These are phyloP conservation scores for Quercus phellos DNA, from an alignment of 331 rosid species.

Conservation along the genomic window DNA sequence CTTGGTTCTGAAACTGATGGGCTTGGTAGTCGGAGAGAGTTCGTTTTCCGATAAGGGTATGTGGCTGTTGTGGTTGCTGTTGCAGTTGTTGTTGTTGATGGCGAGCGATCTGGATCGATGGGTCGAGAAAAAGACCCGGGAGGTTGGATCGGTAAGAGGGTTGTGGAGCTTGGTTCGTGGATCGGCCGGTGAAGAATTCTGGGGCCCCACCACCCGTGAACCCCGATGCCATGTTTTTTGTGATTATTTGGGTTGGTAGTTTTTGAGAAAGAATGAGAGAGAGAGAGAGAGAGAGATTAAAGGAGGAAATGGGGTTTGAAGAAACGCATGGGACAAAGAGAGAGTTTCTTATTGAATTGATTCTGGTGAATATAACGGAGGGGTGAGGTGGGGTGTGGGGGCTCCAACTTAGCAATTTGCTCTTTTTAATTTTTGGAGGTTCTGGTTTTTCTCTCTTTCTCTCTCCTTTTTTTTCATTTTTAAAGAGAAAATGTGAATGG, in stretches of 20 bases:
- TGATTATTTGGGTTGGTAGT: neutral
- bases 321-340: constrained; percentile 44
- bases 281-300: constrained; percentile 6
- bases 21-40: constrained; percentile 66
- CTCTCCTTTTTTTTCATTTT: neutral
- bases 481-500: constrained; percentile 5
- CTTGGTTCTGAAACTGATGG: constrained; percentile 27
- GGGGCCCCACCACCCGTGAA: constrained; percentile 55
- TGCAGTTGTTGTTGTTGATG: constrained; percentile 12
- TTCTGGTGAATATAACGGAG: constrained; percentile 39
- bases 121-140: constrained; percentile 40
- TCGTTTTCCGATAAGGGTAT: constrained; percentile 43
- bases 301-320: constrained; percentile 32
- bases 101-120: constrained; percentile 54
- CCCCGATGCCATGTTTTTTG: constrained; percentile 57
- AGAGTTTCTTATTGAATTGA: constrained; percentile 32
- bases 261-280: neutral
- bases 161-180: constrained; percentile 27
- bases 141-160: constrained; percentile 46
- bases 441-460: neutral
- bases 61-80: too few species aligned
- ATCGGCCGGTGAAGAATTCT: constrained; percentile 39
- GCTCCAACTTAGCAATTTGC: neutral
- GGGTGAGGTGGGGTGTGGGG: constrained; percentile 21
- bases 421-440: constrained; percentile 8